phyloP scores from a whole-genome alignment of 2,329 filamentous ascomycete species.

The Alternaria gansuensis region DNA sequence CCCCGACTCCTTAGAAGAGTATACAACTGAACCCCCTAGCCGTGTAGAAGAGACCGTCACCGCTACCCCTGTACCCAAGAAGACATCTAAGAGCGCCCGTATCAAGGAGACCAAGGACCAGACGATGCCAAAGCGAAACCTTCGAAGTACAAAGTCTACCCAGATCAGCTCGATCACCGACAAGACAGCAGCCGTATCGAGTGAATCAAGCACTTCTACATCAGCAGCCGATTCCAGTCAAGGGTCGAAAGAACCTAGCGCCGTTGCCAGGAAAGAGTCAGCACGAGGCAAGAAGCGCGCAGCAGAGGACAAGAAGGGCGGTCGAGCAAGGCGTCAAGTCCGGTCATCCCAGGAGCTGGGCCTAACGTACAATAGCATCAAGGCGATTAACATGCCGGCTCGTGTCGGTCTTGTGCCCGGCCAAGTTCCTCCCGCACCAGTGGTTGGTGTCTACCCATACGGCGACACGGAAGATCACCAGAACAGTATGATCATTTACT shows the following conservation, averaged over 20 bases:
- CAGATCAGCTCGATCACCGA: not conserved
- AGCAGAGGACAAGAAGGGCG: not conserved
- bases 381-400: conserved; percentile 28
- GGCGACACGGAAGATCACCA: conserved; percentile 24
- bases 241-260: conserved; percentile 6
- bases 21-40: not conserved
- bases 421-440: conserved; percentile 15
- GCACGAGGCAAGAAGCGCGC: conserved; percentile 5
- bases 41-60: not conserved
- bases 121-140: not conserved
- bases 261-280: not conserved
- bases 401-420: conserved; percentile 8
- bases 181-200: not conserved
- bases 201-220: not conserved
- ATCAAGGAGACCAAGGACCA: not conserved
- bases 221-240: not conserved
- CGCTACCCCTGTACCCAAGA: not conserved
- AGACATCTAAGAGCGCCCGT: not conserved
- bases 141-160: not conserved
- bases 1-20: not conserved
- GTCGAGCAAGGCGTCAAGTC: not conserved
- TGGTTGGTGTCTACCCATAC: conserved; percentile 13
- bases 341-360: not conserved
- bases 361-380: conserved; percentile 25
- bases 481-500: conserved; percentile 26